Base-by-base conservation (phyloP, 305 asterid species). In the Coffea humblotiana region DNA sequence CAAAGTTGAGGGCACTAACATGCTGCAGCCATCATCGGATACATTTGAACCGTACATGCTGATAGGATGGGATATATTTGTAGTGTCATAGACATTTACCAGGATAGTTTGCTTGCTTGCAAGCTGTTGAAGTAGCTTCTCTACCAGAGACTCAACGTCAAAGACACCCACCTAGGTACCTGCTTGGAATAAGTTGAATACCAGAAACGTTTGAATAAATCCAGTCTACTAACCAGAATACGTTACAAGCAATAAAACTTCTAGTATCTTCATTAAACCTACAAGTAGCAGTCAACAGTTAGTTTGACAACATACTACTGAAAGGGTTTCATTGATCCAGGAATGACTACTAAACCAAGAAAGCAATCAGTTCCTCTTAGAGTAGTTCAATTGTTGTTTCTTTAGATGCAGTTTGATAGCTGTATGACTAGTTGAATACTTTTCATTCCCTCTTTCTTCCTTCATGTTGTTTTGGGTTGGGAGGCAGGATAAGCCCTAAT, bases 161-260 rank as follows among this genome's bases (percentile, higher is more conserved):
- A 96, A 95, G 79, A 96, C 93, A 77, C 98, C 98, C 99, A 32
- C 99, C 99, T 73, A 96, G 94, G 83, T 96, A 96, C 92, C 99
- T 96, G 87, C 81, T 82, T 80, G 32, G 68, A 25, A 75, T 45
- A 85, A 76, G 61, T 67, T 32, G 45, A 78, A 86, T 23, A 45
- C 77, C 19, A 52, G 80, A 58, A 71, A 19, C 63, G 48, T 19
- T 45, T 71, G 75, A 11, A 48, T 75, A 40, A 72, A 51, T 74
- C 70, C 23, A 47, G 43, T 75, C 77, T 37, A 45, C 58, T 79
- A 45, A 40, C 18, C 60, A 71, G 48, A 71, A 49, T 80, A 58
- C 10, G 27, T 51, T 65, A 65, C 25, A 15, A 32, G 60, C 13
- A 72, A 72, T 25, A 64, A 4, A 43, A 32, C 64, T 49, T 48